Conservation (phyloP, 805 yeast species). For the Metschnikowia peoriensis region DNA sequence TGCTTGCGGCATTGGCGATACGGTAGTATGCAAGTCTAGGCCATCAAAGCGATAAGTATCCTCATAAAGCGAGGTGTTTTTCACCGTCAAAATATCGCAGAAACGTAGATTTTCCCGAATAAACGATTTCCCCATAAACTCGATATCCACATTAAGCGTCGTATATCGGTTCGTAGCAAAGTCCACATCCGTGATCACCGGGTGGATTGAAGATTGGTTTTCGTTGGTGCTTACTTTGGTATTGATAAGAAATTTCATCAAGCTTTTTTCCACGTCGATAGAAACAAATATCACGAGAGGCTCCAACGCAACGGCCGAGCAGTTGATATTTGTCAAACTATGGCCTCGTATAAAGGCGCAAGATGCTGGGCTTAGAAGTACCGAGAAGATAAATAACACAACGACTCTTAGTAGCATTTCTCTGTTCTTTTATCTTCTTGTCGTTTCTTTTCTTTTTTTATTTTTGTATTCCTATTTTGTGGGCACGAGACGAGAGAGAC, state of each 20-base stretch:
- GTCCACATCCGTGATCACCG: conserved; percentile 44
- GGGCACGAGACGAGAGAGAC: no score
- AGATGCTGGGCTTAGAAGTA: conserved; percentile 8
- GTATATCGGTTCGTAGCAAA: conserved; percentile 46
- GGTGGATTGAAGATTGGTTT: conserved; percentile 6
- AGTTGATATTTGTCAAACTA: conserved; percentile 13
- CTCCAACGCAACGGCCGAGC: conserved; percentile 3
- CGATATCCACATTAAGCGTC: conserved; percentile 45
- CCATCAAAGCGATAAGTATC: conserved; percentile 28
- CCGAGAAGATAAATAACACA: conserved; percentile 9
- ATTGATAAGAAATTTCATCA: conserved; percentile 36
- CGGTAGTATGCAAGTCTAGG: background rate
- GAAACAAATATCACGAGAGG: conserved; percentile 36
- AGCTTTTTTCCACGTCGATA: conserved; percentile 28
- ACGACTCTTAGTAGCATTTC: background rate
- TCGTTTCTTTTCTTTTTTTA: no score
- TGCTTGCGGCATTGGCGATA: background rate
- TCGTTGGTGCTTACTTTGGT: conserved; percentile 22
- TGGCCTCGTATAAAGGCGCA: conserved; percentile 27
- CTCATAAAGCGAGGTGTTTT: conserved; percentile 27
- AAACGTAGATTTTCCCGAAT: conserved; percentile 40
- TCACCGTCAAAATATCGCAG: conserved; percentile 42
- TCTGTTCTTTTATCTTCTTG: no score
- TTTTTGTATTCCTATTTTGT: no score
- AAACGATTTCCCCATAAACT: conserved; percentile 43